A percentile compares a stretch with the other conserved stretches of the same genome.
Evolutionary conservation across 257 asterid species (phyloP).

Genomic region (Plantago ovata): DNA sequence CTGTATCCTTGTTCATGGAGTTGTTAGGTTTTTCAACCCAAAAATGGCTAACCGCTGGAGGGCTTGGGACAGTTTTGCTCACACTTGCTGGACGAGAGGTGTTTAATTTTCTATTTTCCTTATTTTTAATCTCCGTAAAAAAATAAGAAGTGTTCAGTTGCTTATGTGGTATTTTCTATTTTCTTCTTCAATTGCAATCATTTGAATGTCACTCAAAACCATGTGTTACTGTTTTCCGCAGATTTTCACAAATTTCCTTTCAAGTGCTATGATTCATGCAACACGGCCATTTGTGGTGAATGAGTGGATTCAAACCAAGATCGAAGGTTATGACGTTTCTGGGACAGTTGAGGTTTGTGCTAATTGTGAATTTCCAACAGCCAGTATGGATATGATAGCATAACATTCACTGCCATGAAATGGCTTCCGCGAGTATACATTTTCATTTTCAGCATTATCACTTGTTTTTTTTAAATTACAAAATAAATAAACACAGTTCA

Average conservation of each 20-base stretch:
- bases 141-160: constrained; percentile 12
- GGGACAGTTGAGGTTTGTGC: constrained; percentile 94
- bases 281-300: constrained; percentile 84
- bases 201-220: constrained; percentile 9
- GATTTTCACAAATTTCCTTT: constrained; percentile 97
- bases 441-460: too few species aligned
- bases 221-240: constrained; percentile 29
- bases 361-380: constrained; percentile 9
- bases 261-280: constrained; percentile 96
- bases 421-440: too few species aligned
- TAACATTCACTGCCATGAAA: too few species aligned
- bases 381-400: background rate
- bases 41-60: constrained; percentile 97
- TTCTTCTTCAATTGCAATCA: background rate
- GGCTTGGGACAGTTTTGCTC: constrained; percentile 96
- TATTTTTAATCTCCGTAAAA: background rate
- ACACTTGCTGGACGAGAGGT: constrained; percentile 99
- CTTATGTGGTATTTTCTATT: too few species aligned
- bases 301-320: constrained; percentile 97
- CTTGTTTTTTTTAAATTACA: background rate
- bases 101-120: constrained; percentile 12
- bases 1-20: constrained; percentile 93
- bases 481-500: constrained; percentile 2
- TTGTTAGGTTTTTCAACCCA: constrained; percentile 96
- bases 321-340: constrained; percentile 94